Conservation (phyloP, 2,329 filamentous ascomycete species). For the Fusarium armeniacum region DNA sequence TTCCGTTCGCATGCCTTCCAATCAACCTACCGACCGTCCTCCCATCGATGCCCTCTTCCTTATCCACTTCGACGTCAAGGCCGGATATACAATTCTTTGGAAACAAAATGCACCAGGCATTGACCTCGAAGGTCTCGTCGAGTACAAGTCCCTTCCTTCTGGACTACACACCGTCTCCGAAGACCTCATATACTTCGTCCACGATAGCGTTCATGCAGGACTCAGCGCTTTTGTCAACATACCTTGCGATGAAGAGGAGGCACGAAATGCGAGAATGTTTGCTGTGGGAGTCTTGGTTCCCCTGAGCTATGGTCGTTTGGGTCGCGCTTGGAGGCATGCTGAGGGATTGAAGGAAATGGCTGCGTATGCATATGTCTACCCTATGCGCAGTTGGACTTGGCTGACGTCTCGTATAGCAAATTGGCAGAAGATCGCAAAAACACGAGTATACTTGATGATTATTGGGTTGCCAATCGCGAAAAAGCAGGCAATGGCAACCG, state of each 20-base stretch:
- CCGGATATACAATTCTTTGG: slow-evolving; percentile 93
- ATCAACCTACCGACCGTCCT: slow-evolving; percentile 52
- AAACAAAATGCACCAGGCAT: slow-evolving; percentile 79
- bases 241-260: slow-evolving; percentile 79
- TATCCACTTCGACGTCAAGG: slow-evolving; percentile 92
- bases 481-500: slow-evolving; percentile 54
- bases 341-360: slow-evolving; percentile 81
- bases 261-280: slow-evolving; percentile 92
- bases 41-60: slow-evolving; percentile 83
- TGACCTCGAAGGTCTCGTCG: slow-evolving; percentile 86
- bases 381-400: slow-evolving; percentile 11
- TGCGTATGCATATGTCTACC: slow-evolving; percentile 62
- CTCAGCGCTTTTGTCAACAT: slow-evolving; percentile 92
- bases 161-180: slow-evolving; percentile 89
- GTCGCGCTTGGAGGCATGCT: slow-evolving; percentile 90
- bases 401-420: slow-evolving; percentile 58
- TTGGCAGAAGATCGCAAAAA: slow-evolving; percentile 76
- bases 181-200: slow-evolving; percentile 95
- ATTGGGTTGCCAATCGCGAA: slow-evolving; percentile 75
- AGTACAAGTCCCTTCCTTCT: slow-evolving; percentile 96
- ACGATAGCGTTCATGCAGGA: slow-evolving; percentile 82
- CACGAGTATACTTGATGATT: slow-evolving; percentile 77
- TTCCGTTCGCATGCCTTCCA: slow-evolving; percentile 55
- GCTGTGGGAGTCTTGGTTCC: slow-evolving; percentile 91
- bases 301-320: slow-evolving; percentile 85